Evolutionary conservation across 129 eudicot genomes (phyloP), one percentile per base, ranked within the genome.

Genomic region (Lactuca saligna): DNA sequence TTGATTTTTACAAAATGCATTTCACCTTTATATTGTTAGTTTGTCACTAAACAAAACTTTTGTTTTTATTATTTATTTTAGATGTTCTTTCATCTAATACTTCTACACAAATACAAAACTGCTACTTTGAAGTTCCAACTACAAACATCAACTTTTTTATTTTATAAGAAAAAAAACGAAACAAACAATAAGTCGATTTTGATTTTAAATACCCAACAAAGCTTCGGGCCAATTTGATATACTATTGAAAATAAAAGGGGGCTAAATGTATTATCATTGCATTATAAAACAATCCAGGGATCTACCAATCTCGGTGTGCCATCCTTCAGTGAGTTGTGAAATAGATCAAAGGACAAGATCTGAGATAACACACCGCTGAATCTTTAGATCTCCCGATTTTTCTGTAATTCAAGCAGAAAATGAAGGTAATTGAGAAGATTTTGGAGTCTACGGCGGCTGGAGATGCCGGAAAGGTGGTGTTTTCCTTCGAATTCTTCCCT

Each of bases 371-470:
- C 64, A 60, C 66, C 34, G 16, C 61, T 42, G 53, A 48, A 75
- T 57, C 73, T 58, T 2, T 10, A 46, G 15, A 57, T 66, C 58
- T 34, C 73, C 73, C 79, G 13, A 75, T 7, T 17, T 75, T 57
- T 66, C 73, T 17, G 61, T 12, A 57, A 54, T 14, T 33, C 67
- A 17, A 16, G 4, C 61, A 41, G 63, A 38, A 50, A 69, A 94
- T 90, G 97, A 94, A 94, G 96, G 91, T 94, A 54, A 87, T 94
- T 3, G 97, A 94, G 54, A 94, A 94, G 87, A 89, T 94, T 69
- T 71, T 55, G 12, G 91, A 81, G 66, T 81, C 91, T 1, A 58
- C 84, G 37, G 78, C 72, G 5, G 85, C 83, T 1, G 79, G 77
- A 33, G 77, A 75, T 13, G 77, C 59, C 41, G 86, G 81, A 69